Evolutionary conservation across 2,329 filamentous ascomycete species (phyloP).

Genomic region (Hypoxylon sp.): DNA sequence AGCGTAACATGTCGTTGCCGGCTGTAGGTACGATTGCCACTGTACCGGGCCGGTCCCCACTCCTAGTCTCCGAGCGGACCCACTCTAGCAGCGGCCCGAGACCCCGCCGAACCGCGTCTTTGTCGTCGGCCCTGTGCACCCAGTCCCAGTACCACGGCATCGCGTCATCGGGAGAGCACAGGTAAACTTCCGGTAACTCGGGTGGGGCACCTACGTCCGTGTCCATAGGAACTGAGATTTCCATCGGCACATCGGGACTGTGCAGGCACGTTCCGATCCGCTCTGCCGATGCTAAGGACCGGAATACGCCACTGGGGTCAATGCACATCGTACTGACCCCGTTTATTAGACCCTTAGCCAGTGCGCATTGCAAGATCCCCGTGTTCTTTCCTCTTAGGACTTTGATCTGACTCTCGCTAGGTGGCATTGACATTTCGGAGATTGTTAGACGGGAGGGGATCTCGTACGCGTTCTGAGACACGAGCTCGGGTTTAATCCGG

Average conservation of each 20-base stretch:
- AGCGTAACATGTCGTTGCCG: slow-evolving; percentile 3
- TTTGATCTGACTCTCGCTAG: background rate
- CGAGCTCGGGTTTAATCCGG: background rate
- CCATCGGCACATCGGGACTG: background rate
- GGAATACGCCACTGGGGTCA: slow-evolving; percentile 14
- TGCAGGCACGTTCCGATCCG: slow-evolving; percentile 22
- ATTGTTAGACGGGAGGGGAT: background rate
- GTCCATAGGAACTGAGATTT: background rate
- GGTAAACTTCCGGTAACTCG: slow-evolving; percentile 9
- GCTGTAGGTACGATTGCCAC: slow-evolving; percentile 13
- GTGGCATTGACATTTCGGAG: background rate
- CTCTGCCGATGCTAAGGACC: slow-evolving; percentile 26
- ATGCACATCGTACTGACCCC: background rate
- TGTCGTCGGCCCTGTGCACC: slow-evolving; percentile 6
- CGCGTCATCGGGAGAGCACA: slow-evolving; percentile 18
- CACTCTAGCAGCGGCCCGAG: background rate
- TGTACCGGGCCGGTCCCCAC: background rate
- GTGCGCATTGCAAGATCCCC: slow-evolving; percentile 7
- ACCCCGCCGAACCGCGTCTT: background rate
- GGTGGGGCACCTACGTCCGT: background rate
- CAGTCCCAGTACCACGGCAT: slow-evolving; percentile 28
- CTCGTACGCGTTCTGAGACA: background rate
- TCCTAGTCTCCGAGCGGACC: background rate
- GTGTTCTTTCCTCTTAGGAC: background rate
- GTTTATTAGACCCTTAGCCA: background rate